A percentile compares a stretch with the other conserved stretches of the same genome.
Evolutionary conservation across 2,329 filamentous ascomycete species (phyloP).

Genomic region (Lecanicillium sp.): DNA sequence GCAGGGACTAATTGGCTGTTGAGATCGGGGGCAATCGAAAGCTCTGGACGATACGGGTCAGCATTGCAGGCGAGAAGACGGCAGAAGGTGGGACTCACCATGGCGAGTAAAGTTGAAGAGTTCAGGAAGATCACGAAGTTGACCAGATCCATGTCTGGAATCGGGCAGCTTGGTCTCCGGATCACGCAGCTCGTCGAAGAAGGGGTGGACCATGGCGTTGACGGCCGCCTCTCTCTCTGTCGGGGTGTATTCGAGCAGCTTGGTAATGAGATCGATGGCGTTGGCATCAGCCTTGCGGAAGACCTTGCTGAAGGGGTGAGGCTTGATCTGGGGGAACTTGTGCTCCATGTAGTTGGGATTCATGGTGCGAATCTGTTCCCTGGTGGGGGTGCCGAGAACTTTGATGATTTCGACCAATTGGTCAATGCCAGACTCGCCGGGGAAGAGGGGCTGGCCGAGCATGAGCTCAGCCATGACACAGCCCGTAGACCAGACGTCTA

Average conservation of each 20-base stretch:
- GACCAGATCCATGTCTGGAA: slow-evolving; percentile 79
- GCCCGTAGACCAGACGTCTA: slow-evolving; percentile 98
- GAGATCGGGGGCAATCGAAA: slow-evolving; percentile 87
- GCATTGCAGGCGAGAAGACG: not conserved
- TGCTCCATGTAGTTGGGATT: slow-evolving; percentile 99
- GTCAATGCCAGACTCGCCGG: slow-evolving; percentile 96
- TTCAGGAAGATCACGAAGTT: slow-evolving; percentile 73
- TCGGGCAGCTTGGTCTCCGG: slow-evolving; percentile 88
- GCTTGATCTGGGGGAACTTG: slow-evolving; percentile 99
- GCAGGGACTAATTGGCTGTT: slow-evolving; percentile 83
- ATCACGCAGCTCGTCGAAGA: slow-evolving; percentile 95
- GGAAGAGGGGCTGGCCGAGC: slow-evolving; percentile 96
- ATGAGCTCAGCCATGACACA: slow-evolving; percentile 99
- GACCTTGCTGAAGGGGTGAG: slow-evolving; percentile 97
- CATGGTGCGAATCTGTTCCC: slow-evolving; percentile 99
- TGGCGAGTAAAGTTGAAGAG: slow-evolving; percentile 93
- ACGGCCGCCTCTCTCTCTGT: slow-evolving; percentile 90
- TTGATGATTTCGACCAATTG: slow-evolving; percentile 99
- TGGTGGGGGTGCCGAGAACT: slow-evolving; percentile 89
- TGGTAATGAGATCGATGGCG: slow-evolving; percentile 91
- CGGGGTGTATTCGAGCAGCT: slow-evolving; percentile 91
- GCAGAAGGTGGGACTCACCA: slow-evolving; percentile 52
- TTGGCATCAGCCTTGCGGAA: slow-evolving; percentile 93
- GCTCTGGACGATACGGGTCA: slow-evolving; percentile 51
- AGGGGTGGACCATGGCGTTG: slow-evolving; percentile 96